phyloP scores from a whole-genome alignment of 371 early-diverging fungal species.

The Umbelopsis sp. region DNA sequence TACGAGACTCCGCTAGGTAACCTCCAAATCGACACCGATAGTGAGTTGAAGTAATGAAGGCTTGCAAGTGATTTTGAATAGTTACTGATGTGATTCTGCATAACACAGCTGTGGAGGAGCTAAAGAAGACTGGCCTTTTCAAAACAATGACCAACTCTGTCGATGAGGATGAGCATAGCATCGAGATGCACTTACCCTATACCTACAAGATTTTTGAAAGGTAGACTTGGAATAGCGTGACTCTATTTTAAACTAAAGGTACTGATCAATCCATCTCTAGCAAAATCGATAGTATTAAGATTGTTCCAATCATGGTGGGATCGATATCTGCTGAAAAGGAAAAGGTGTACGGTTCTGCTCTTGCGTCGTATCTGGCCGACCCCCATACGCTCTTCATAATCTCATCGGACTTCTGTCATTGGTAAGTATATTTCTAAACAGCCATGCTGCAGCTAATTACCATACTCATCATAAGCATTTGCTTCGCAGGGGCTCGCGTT shows the following conservation, averaged over 20 bases:
- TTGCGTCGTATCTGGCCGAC: constrained; percentile 72
- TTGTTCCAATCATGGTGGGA: constrained; percentile 93
- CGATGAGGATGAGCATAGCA: constrained; percentile 94
- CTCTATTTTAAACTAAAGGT: not conserved
- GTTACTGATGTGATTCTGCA: not conserved
- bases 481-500: constrained; percentile 60
- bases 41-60: constrained; percentile 29
- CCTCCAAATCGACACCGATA: constrained; percentile 67
- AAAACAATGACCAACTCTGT: constrained; percentile 55
- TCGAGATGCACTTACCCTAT: constrained; percentile 96
- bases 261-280: constrained; percentile 18
- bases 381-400: constrained; percentile 81
- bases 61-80: not conserved
- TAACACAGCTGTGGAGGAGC: constrained; percentile 56
- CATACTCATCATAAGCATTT: not conserved
- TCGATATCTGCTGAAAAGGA: constrained; percentile 60
- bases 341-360: constrained; percentile 63
- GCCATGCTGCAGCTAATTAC: not conserved
- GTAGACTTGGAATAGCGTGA: constrained; percentile 36
- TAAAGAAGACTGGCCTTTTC: constrained; percentile 70
- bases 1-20: constrained; percentile 91
- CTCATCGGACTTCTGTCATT: constrained; percentile 97
- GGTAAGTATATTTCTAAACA: constrained; percentile 48
- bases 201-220: constrained; percentile 74
- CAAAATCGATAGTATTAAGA: constrained; percentile 55